Evolutionary conservation across 2,329 filamentous ascomycete genomes (phyloP).

Genomic region (Zasmidium angulare): DNA sequence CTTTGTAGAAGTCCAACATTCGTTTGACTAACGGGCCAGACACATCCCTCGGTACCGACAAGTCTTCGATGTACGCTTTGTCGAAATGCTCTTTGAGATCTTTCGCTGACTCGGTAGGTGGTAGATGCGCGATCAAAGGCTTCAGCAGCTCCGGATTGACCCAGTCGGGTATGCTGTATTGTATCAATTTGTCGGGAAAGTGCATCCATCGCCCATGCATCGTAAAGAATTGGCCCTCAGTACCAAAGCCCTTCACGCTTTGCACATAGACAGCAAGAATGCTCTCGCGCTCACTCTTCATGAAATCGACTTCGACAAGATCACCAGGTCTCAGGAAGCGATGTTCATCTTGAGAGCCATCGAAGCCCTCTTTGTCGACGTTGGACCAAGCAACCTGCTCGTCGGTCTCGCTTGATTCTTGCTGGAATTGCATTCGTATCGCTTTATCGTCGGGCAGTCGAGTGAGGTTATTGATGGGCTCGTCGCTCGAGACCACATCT

Average conservation of each 20-base stretch:
- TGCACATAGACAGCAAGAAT: constrained; percentile 52
- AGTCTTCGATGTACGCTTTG: constrained; percentile 38
- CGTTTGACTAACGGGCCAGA: constrained; percentile 45
- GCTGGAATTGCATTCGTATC: constrained; percentile 22
- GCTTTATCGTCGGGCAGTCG: constrained; percentile 31
- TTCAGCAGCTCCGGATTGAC: constrained; percentile 46
- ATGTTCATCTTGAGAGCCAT: constrained; percentile 34
- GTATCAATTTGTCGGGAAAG: constrained; percentile 38
- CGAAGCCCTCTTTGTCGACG: constrained; percentile 29
- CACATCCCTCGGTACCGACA: constrained; percentile 47
- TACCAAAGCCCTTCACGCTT: constrained; percentile 11
- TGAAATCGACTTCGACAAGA: constrained; percentile 47
- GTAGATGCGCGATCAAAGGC: constrained; percentile 53
- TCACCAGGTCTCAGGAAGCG: constrained; percentile 46
- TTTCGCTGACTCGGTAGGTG: constrained; percentile 39
- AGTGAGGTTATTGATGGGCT: constrained; percentile 29
- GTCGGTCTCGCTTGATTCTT: constrained; percentile 27
- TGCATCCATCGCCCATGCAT: constrained; percentile 52
- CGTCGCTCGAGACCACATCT: constrained; percentile 27
- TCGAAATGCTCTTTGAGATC: constrained; percentile 33
- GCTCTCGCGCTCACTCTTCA: constrained; percentile 36
- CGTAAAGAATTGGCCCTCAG: constrained; percentile 50
- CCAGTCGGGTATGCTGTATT: constrained; percentile 52
- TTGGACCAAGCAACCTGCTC: constrained; percentile 21
- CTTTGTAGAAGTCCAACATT: constrained; percentile 45